Percentiles rank a stretch among this genome's conserved stretches.
Evolutionary conservation across 768 basidiomycete genomes (phyloP).

Genomic region (Boletus rufocinnamomeus): DNA sequence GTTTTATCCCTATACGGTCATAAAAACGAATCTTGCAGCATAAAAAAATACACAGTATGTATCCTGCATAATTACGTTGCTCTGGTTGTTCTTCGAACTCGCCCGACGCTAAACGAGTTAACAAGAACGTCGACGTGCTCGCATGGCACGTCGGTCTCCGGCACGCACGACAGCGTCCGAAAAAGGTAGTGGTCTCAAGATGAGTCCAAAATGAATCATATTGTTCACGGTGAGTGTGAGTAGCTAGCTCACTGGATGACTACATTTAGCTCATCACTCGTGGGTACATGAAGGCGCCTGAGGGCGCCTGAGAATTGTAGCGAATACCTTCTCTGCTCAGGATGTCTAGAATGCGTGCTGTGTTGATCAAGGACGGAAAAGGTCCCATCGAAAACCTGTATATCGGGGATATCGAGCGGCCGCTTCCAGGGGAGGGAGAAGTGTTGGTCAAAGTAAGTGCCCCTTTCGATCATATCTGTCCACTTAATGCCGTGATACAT

Average conservation of each 20-base stretch:
- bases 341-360: conserved; percentile 63
- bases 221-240: too few species aligned
- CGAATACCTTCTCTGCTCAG: background rate
- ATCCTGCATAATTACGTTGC: background rate
- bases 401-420: conserved; percentile 69
- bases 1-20: background rate
- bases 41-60: background rate
- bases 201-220: too few species aligned
- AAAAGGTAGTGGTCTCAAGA: background rate
- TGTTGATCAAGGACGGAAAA: conserved; percentile 73
- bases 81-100: too few species aligned
- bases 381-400: conserved; percentile 79
- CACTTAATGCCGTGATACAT: background rate
- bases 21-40: background rate
- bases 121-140: background rate
- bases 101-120: background rate
- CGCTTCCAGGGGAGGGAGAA: conserved; percentile 54
- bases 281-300: background rate
- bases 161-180: background rate
- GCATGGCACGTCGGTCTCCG: background rate
- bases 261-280: background rate
- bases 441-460: conserved; percentile 76
- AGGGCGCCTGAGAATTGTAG: background rate
- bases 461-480: background rate
- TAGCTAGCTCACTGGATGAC: too few species aligned